These are phyloP conservation scores for Puya raimondii DNA, from an alignment of 176 grass and related monocot genomes.

Conservation along the genomic window DNA sequence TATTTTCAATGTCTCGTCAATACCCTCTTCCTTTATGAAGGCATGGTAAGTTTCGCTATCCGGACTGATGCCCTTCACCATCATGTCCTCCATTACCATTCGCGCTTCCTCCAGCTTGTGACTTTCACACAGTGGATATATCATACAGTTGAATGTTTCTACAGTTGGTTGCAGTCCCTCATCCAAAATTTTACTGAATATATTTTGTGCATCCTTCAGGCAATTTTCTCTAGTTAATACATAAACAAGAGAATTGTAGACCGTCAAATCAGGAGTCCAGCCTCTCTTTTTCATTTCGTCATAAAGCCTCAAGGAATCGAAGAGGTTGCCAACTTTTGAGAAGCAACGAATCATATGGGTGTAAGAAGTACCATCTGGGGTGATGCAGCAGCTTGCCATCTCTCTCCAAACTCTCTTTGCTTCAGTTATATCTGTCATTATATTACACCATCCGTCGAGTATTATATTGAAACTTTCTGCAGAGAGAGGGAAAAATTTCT, in stretches of 20 bases:
- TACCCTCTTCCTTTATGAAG: conserved; percentile 49
- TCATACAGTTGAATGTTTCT: conserved; percentile 82
- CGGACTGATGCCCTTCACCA: conserved; percentile 40
- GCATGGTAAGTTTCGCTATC: conserved; percentile 58
- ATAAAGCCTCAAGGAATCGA: conserved; percentile 79
- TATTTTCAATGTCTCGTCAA: conserved; percentile 46
- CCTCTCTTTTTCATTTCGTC: conserved; percentile 90
- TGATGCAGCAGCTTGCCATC: conserved; percentile 84
- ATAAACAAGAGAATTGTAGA: conserved; percentile 86
- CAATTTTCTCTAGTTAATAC: conserved; percentile 84
- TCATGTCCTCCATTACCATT: conserved; percentile 61
- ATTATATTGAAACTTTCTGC: conserved; percentile 82
- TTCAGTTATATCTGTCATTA: conserved; percentile 69
- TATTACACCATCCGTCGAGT: conserved; percentile 76
- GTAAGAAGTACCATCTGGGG: conserved; percentile 60
- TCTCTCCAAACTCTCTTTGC: conserved; percentile 91
- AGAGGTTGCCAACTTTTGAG: conserved; percentile 76
- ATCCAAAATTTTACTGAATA: conserved; percentile 60
- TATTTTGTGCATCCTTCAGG: conserved; percentile 72
- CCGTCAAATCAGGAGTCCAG: conserved; percentile 51
- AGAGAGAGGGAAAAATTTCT: conserved; percentile 57
- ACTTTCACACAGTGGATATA: conserved; percentile 61
- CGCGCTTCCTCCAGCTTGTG: conserved; percentile 61
- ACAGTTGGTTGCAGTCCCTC: conserved; percentile 51
- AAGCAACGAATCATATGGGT: conserved; percentile 85